A percentile compares a stretch with the other conserved stretches of the same genome.
Conservation (phyloP, 2,329 filamentous ascomycete genomes). For the Diaporthe citri region DNA sequence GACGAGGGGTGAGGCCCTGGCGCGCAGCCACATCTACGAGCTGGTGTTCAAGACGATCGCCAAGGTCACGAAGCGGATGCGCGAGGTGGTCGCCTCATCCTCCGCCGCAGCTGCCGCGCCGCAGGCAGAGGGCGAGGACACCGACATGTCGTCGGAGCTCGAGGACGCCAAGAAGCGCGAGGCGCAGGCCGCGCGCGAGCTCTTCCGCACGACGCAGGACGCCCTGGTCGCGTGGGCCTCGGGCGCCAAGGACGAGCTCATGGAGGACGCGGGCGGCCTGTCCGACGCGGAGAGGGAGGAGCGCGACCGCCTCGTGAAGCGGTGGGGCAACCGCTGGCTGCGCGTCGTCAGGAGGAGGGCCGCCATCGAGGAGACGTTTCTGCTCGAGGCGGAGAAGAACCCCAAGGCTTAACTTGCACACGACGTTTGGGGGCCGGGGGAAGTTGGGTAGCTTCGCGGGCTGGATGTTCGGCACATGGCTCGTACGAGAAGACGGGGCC, state of each 20-base stretch:
- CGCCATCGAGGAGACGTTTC: constrained; percentile 85
- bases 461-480: neutral
- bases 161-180: constrained; percentile 79
- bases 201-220: constrained; percentile 87
- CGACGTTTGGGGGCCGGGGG: neutral
- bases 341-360: constrained; percentile 85
- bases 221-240: constrained; percentile 78
- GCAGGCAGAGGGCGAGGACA: constrained; percentile 56
- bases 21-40: constrained; percentile 85
- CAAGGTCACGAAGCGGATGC: constrained; percentile 89
- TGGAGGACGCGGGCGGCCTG: constrained; percentile 65
- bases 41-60: constrained; percentile 88
- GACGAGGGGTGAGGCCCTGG: constrained; percentile 73
- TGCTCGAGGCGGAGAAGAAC: constrained; percentile 53
- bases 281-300: constrained; percentile 63
- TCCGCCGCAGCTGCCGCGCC: constrained; percentile 51
- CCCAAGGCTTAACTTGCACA: constrained; percentile 2
- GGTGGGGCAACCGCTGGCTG: constrained; percentile 90
- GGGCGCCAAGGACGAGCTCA: constrained; percentile 79
- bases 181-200: constrained; percentile 78
- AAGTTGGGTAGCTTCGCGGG: no score
- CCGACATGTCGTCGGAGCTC: constrained; percentile 50
- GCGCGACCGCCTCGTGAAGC: constrained; percentile 74
- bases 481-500: neutral
- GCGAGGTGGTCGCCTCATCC: constrained; percentile 75